Conservation (phyloP, 768 basidiomycete genomes). For the Psilocybe azurescens region DNA sequence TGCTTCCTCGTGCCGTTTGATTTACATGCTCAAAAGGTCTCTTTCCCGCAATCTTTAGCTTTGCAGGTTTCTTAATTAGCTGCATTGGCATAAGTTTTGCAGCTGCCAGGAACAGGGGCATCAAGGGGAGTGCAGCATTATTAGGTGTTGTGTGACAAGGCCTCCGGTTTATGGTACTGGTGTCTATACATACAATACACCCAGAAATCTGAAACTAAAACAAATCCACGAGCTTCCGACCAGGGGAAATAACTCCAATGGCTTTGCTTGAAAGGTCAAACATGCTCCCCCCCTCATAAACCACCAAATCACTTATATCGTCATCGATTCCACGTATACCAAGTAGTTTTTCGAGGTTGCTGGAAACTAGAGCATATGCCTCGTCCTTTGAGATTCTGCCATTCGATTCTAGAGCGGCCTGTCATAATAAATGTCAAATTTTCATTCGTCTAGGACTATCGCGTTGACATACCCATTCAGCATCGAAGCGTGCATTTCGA, state of each 20-base stretch:
- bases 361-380: constrained; percentile 49
- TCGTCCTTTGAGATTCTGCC: constrained; percentile 45
- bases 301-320: constrained; percentile 63
- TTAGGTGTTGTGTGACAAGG: constrained; percentile 61
- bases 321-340: constrained; percentile 45
- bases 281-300: constrained; percentile 60
- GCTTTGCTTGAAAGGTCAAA: constrained; percentile 61
- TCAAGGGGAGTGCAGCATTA: constrained; percentile 68
- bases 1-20: constrained; percentile 1
- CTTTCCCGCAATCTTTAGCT: constrained; percentile 47
- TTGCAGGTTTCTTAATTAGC: constrained; percentile 82
- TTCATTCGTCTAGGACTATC: background rate
- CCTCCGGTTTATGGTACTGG: background rate
- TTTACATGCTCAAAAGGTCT: background rate
- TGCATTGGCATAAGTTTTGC: constrained; percentile 80
- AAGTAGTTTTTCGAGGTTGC: constrained; percentile 45
- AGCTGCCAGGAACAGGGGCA: constrained; percentile 72
- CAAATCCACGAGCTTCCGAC: constrained; percentile 56
- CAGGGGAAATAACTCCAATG: constrained; percentile 59
- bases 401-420: constrained; percentile 55
- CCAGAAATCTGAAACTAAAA: constrained; percentile 28
- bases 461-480: constrained; percentile 70
- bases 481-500: constrained; percentile 76
- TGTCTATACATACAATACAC: constrained; percentile 2
- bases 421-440: constrained; percentile 3